These are phyloP conservation scores for Calophaca sinica DNA, from an alignment of 306 rosid genomes.

Conservation along the genomic window DNA sequence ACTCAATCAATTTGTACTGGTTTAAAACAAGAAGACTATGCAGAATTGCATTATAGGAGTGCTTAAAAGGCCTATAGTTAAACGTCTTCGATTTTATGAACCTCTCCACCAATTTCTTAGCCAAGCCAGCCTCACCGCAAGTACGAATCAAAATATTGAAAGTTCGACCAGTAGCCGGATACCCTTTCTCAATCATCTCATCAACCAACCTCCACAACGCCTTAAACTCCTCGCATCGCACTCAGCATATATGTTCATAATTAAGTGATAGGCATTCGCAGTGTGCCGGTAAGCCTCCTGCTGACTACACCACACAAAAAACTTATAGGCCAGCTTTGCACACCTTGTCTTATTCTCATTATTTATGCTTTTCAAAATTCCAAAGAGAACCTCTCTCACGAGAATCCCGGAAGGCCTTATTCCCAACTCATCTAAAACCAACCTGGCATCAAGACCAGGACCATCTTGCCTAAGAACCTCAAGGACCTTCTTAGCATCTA, in stretches of 20 bases:
- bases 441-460: slow-evolving; percentile 77
- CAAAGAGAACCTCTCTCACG: slow-evolving; percentile 79
- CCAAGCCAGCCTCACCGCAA: slow-evolving; percentile 83
- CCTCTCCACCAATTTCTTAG: slow-evolving; percentile 75
- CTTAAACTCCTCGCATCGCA: slow-evolving; percentile 85
- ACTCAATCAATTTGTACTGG: slow-evolving; percentile 88
- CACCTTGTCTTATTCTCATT: slow-evolving; percentile 67
- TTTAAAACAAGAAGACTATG: slow-evolving; percentile 68
- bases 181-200: slow-evolving; percentile 85
- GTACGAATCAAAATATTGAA: slow-evolving; percentile 78
- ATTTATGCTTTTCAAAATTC: slow-evolving; percentile 63
- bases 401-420: slow-evolving; percentile 75
- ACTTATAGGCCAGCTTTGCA: slow-evolving; percentile 80
- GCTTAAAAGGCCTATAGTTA: slow-evolving; percentile 80
- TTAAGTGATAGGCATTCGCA: slow-evolving; percentile 64
- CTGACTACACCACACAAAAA: slow-evolving; percentile 84
- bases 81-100: slow-evolving; percentile 81
- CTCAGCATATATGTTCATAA: slow-evolving; percentile 86
- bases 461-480: slow-evolving; percentile 76
- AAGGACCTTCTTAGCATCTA: slow-evolving; percentile 63
- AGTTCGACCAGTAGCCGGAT: slow-evolving; percentile 68
- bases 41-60: slow-evolving; percentile 81
- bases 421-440: slow-evolving; percentile 67
- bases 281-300: slow-evolving; percentile 68
- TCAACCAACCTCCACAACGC: slow-evolving; percentile 89